Percentiles rank a stretch among this genome's conserved stretches.
Evolutionary conservation across 164 flowering plant genomes (phyloP).

Genomic region (Cinnamomum chago): DNA sequence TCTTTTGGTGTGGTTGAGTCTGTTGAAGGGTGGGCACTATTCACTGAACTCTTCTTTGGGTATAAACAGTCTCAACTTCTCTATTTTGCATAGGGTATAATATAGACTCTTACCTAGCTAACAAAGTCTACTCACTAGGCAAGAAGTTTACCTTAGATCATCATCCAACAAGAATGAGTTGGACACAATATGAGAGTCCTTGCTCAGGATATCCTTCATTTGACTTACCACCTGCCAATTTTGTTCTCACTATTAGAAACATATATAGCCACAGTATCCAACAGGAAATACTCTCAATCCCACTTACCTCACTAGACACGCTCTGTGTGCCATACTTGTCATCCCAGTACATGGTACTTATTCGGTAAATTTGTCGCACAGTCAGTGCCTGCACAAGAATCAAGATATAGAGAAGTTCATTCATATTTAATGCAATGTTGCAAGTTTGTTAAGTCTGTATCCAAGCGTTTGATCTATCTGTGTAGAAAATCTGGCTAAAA

Average conservation of each 20-base stretch:
- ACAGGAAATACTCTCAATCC: conserved; percentile 1
- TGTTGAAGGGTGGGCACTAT: not conserved
- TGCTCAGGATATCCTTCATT: conserved; percentile 82
- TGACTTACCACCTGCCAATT: conserved; percentile 71
- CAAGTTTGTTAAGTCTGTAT: not conserved
- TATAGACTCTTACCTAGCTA: not conserved
- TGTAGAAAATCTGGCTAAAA: not conserved
- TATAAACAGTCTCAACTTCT: no score
- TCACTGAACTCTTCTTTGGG: not conserved
- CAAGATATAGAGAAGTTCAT: conserved; percentile 1
- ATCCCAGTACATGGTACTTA: conserved; percentile 99
- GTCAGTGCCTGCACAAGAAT: conserved; percentile 61
- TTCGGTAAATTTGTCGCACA: conserved; percentile 86
- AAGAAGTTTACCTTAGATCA: conserved; percentile 66
- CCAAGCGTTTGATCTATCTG: not conserved
- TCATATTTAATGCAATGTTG: not conserved
- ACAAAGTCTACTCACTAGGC: not conserved
- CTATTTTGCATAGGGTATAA: not conserved
- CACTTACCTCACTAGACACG: conserved; percentile 88
- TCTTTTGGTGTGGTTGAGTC: no score
- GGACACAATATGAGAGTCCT: conserved; percentile 71
- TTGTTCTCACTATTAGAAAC: conserved; percentile 3
- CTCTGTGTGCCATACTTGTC: conserved; percentile 96
- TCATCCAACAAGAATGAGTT: conserved; percentile 97
- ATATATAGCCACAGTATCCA: not conserved